Base-by-base conservation (phyloP, 2,329 filamentous ascomycete species). In the Paecilomyces fulvus region DNA sequence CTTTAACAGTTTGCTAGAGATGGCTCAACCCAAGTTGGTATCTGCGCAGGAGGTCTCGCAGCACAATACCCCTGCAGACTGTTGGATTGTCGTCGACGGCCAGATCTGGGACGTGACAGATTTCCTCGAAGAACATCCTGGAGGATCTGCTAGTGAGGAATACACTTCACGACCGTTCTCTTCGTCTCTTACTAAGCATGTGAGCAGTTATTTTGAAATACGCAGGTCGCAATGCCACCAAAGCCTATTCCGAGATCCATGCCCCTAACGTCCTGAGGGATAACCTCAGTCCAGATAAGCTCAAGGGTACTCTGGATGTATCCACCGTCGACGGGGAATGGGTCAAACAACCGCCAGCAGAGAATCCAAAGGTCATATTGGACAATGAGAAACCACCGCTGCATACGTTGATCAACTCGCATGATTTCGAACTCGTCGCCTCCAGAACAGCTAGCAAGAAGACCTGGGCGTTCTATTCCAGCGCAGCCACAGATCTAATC, bases 381-480 rank as follows among this genome's bases (percentile, higher is more conserved):
- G 63, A 67, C 14, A 61, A 70, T n/a, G 67, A 71, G 53, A 80
- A 78, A 56, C 79, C 80, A 2, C 77, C 80, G 2, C 71, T 85
- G 11, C 70, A 78, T n/a, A 78, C 75, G 10, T 65, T 85, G 23
- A 81, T 86, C 64, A 84, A 77, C 61, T 73, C 80, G 6, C 75
- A 84, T 59, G 85, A 88, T 70, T 87, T 87, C 64, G 79, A 83
- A 53, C 57, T 72, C 10, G 82, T 80, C 0, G 84, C 85, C 3
- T 76, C 78, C 14, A 73, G 74, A 25, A 80, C 78, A 5, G 76
- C 85, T 51, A 77, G 77, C 8, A 77, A 79, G 21, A 88, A 88
- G 64, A 81, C 84, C n/a, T 87, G 83, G 83, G 85, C 85, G 0
- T 88, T 87, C 64, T 82, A 85, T 65, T 86, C 83, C 20, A 86